Percentiles rank a stretch among this genome's conserved stretches.
phyloP scores from a whole-genome alignment of 2,329 filamentous ascomycete species.

The Nemania serpens region DNA sequence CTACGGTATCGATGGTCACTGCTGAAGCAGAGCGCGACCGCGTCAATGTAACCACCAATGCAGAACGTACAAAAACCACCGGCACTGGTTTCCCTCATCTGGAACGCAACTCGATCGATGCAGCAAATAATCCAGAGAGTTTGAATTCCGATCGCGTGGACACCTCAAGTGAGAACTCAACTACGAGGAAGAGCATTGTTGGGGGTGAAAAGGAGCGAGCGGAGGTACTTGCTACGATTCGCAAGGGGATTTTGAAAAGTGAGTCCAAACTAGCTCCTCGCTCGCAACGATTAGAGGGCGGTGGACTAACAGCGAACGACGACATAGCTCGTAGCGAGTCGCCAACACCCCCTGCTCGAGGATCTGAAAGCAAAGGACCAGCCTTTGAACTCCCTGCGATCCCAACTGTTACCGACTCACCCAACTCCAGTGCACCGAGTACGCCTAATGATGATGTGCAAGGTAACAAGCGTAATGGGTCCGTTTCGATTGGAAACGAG shows the following conservation, averaged over 20 bases:
- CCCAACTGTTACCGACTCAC: constrained; percentile 73
- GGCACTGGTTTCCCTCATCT: constrained; percentile 83
- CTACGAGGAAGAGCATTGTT: constrained; percentile 82
- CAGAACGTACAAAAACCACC: constrained; percentile 68
- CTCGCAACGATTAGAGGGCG: neutral
- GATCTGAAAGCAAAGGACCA: constrained; percentile 58
- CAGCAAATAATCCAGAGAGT: constrained; percentile 51
- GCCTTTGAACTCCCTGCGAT: constrained; percentile 64
- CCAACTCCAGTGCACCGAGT: constrained; percentile 82
- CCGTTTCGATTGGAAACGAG: constrained; percentile 76
- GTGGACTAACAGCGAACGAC: constrained; percentile 23
- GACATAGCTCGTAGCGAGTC: constrained; percentile 66
- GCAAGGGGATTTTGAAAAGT: constrained; percentile 96
- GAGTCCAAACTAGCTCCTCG: constrained; percentile 30
- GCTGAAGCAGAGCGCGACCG: constrained; percentile 89
- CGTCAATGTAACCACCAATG: constrained; percentile 76
- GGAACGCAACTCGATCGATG: constrained; percentile 81
- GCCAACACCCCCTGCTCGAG: constrained; percentile 68
- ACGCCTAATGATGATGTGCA: constrained; percentile 81
- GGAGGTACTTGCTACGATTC: constrained; percentile 88
- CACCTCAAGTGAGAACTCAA: constrained; percentile 63
- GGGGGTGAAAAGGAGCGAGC: constrained; percentile 89
- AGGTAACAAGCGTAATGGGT: constrained; percentile 68
- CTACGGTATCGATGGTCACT: constrained; percentile 93
- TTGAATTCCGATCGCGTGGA: constrained; percentile 55